Conservation (phyloP, 176 grass and related monocot species). For the Eragrostis curvula region DNA sequence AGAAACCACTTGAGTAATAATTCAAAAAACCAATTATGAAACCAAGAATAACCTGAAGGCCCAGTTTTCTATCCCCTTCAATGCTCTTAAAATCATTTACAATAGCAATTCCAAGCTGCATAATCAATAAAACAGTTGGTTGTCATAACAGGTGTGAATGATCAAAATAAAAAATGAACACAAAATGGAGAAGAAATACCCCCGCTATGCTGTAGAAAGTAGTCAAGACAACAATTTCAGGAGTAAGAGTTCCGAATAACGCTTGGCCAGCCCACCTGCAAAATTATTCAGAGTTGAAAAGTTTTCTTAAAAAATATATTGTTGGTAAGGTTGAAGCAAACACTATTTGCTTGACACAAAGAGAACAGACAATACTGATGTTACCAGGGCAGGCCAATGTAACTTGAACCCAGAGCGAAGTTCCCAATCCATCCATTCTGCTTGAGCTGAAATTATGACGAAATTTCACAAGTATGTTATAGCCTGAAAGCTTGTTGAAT, state of each 20-base stretch:
- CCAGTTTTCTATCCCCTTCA: constrained; percentile 70
- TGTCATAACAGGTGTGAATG: constrained; percentile 3
- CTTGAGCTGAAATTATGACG: constrained; percentile 64
- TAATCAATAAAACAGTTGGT: constrained; percentile 26
- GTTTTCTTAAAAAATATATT: constrained; percentile 26
- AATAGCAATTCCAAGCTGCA: constrained; percentile 75
- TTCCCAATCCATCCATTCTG: constrained; percentile 99
- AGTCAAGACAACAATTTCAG: constrained; percentile 90
- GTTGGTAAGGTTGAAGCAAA: constrained; percentile 17
- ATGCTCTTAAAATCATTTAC: constrained; percentile 87
- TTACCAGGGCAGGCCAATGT: constrained; percentile 96
- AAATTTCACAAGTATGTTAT: constrained; percentile 13
- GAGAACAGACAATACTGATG: constrained; percentile 6
- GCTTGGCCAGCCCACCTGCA: constrained; percentile 97
- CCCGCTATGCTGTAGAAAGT: constrained; percentile 90
- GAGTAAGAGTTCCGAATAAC: constrained; percentile 93
- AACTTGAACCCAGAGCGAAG: constrained; percentile 94
- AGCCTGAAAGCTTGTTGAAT: background rate
- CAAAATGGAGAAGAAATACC: constrained; percentile 49
- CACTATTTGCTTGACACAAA: constrained; percentile 24
- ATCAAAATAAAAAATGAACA: constrained; percentile 38
- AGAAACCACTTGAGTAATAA: background rate
- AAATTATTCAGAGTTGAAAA: constrained; percentile 31
- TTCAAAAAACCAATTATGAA: constrained; percentile 25
- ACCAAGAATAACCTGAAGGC: constrained; percentile 66